phyloP scores from a whole-genome alignment of 2,329 filamentous ascomycete species.

The Verticillium isaacii region DNA sequence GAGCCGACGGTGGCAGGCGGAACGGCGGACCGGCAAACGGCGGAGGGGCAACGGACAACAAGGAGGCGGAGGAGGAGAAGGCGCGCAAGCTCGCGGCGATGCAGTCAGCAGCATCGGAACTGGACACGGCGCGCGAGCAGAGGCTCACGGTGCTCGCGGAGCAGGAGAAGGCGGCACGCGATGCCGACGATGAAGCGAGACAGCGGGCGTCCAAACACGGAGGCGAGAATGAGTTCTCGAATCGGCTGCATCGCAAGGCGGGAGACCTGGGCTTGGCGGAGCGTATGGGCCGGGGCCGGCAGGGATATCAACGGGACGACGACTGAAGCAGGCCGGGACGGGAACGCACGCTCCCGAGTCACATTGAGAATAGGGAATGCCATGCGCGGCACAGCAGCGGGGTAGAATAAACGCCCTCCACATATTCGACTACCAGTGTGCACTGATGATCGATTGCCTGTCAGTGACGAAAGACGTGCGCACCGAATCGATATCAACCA shows the following conservation, averaged over 20 bases:
- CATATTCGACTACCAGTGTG: too few species aligned
- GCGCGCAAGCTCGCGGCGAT: conserved; percentile 67
- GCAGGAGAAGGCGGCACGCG: conserved; percentile 57
- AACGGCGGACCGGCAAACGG: conserved; percentile 9
- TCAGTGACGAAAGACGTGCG: too few species aligned
- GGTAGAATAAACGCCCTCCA: background rate
- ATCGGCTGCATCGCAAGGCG: conserved; percentile 56
- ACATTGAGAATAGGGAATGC: background rate
- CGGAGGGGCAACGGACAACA: conserved; percentile 15
- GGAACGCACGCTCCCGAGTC: background rate
- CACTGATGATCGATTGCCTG: too few species aligned
- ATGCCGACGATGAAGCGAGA: conserved; percentile 62
- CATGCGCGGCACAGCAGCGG: background rate
- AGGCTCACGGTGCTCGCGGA: conserved; percentile 63
- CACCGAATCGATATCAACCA: too few species aligned
- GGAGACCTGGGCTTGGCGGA: conserved; percentile 46
- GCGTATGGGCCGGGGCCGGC: conserved; percentile 43
- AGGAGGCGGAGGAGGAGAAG: conserved; percentile 48
- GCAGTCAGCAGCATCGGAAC: conserved; percentile 63
- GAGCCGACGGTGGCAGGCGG: conserved; percentile 14
- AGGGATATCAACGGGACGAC: conserved; percentile 41
- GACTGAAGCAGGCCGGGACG: conserved; percentile 22
- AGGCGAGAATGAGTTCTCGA: conserved; percentile 61
- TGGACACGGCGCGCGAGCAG: conserved; percentile 66
- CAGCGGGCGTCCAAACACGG: conserved; percentile 55